These are phyloP conservation scores for Kluyveromyces sp. DNA, from an alignment of 1,139 yeast species.

Conservation along the genomic window DNA sequence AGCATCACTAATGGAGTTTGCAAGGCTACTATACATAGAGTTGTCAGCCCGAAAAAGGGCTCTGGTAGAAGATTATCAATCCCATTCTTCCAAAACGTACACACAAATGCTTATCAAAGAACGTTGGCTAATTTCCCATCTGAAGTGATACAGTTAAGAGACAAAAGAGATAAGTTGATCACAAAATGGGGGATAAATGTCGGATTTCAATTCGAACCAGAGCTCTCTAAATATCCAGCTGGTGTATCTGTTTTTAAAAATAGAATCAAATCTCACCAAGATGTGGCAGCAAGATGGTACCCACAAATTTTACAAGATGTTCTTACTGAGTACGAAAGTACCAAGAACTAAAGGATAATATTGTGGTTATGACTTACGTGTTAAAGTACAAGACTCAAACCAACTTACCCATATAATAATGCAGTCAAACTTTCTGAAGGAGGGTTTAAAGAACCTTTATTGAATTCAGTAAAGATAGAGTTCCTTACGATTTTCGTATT, in stretches of 20 bases:
- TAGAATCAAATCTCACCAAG: constrained; percentile 59
- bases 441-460: no score
- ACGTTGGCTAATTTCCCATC: constrained; percentile 29
- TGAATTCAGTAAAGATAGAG: no score
- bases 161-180: constrained; percentile 36
- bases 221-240: constrained; percentile 36
- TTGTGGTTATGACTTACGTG: no score
- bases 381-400: no score
- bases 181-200: constrained; percentile 33
- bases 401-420: no score
- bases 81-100: constrained; percentile 49
- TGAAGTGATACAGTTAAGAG: constrained; percentile 31
- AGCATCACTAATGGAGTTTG: constrained; percentile 48
- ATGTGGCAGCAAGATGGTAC: constrained; percentile 58
- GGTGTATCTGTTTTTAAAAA: constrained; percentile 59
- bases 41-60: constrained; percentile 46
- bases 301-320: constrained; percentile 35
- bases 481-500: no score
- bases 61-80: constrained; percentile 46
- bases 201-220: constrained; percentile 46
- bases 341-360: no score
- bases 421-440: no score
- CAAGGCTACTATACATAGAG: constrained; percentile 65
- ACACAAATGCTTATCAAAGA: constrained; percentile 38
- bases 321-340: constrained; percentile 2